A percentile compares a stretch with the other conserved stretches of the same genome.
Evolutionary conservation across 768 basidiomycete species (phyloP).

Genomic region (Hericium coralloides): DNA sequence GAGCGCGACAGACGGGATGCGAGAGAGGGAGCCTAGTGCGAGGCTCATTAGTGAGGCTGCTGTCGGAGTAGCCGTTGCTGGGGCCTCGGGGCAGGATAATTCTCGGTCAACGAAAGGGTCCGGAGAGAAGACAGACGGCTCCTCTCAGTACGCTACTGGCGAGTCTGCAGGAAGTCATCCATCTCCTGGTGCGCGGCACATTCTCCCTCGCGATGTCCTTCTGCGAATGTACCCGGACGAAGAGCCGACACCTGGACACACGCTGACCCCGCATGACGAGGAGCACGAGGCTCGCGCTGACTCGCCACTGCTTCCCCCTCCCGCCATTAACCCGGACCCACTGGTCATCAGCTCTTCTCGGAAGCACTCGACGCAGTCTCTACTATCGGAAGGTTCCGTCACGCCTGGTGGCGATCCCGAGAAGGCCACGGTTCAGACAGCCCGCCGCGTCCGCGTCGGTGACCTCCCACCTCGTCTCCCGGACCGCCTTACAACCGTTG

Average conservation of each 20-base stretch:
- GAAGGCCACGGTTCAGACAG: slow-evolving; percentile 40
- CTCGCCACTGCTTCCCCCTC: slow-evolving; percentile 10
- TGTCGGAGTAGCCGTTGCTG: slow-evolving; percentile 5
- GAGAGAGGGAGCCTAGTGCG: slow-evolving; percentile 1
- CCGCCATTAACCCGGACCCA: neutral
- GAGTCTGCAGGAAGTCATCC: neutral
- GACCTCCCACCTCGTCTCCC: slow-evolving; percentile 17
- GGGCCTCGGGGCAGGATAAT: neutral
- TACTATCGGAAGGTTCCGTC: slow-evolving; percentile 24
- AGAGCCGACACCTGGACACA: neutral
- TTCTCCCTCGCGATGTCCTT: slow-evolving; percentile 9
- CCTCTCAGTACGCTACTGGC: neutral
- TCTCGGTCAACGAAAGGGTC: neutral
- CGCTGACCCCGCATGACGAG: neutral
- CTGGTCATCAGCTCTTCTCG: slow-evolving; percentile 1
- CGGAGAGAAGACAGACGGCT: neutral
- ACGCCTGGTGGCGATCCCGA: slow-evolving; percentile 21
- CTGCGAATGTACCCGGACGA: neutral
- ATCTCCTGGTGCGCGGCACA: neutral
- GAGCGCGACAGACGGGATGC: neutral
- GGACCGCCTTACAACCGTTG: slow-evolving; percentile 6
- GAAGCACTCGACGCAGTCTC: slow-evolving; percentile 8
- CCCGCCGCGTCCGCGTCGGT: slow-evolving; percentile 34
- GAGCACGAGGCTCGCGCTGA: slow-evolving; percentile 6
- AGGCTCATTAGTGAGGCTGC: slow-evolving; percentile 6